Percentiles rank a stretch among this genome's conserved stretches.
Conservation (phyloP, 768 basidiomycete genomes). For the Russula olivacea region DNA sequence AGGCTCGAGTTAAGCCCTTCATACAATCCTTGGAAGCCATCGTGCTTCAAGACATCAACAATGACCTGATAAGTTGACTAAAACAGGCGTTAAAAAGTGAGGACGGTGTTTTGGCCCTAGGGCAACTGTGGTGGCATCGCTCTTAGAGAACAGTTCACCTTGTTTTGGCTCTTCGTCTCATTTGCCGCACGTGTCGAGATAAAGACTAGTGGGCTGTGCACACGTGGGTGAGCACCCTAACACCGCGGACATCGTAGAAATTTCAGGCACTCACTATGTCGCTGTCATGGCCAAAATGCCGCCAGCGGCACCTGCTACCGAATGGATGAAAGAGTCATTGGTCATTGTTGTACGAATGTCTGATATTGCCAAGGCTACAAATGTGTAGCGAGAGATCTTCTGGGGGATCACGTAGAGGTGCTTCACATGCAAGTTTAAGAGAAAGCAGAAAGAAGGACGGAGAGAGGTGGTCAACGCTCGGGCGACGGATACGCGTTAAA, state of each 20-base stretch:
- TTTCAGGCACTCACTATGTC: constrained; percentile 57
- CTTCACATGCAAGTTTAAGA: background rate
- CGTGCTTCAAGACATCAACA: constrained; percentile 71
- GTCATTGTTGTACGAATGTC: constrained; percentile 26
- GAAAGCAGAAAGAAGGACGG: background rate
- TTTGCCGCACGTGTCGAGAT: constrained; percentile 92
- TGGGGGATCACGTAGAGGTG: background rate
- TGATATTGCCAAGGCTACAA: background rate
- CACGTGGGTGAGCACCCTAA: constrained; percentile 12
- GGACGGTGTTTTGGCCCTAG: constrained; percentile 5
- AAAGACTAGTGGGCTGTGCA: constrained; percentile 76
- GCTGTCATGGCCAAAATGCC: constrained; percentile 89
- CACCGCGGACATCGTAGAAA: constrained; percentile 8
- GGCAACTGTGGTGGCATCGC: background rate
- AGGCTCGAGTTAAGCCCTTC: constrained; percentile 81
- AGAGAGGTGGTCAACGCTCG: no score
- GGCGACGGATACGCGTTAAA: background rate
- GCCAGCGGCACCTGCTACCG: constrained; percentile 83
- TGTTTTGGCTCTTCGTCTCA: constrained; percentile 69
- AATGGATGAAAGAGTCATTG: constrained; percentile 75
- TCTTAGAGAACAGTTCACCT: constrained; percentile 40
- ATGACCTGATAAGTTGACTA: constrained; percentile 64
- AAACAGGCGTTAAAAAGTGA: background rate
- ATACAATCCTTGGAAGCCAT: constrained; percentile 82
- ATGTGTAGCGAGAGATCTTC: no score